A percentile compares a stretch with the other conserved stretches of the same genome.
Evolutionary conservation across 1,139 yeast species (phyloP).

Genomic region (Candida albicans): DNA sequence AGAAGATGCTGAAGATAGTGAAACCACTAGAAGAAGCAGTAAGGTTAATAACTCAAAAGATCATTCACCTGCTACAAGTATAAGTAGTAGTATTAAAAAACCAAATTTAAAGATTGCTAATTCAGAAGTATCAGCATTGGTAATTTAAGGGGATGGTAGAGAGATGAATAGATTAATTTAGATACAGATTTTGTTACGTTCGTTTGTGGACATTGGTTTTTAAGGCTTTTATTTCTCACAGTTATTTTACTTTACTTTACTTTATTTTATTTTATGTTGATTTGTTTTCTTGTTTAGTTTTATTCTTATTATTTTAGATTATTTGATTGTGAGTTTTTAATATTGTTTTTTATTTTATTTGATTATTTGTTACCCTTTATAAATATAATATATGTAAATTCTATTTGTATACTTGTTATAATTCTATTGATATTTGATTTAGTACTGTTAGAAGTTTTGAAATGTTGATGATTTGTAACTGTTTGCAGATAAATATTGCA

Average conservation of each 20-base stretch:
- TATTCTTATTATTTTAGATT: neutral
- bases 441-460: no score
- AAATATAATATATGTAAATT: no score
- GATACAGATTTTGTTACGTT: neutral
- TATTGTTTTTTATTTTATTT: neutral
- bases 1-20: constrained; percentile 17
- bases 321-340: neutral
- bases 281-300: neutral
- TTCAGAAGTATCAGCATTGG: neutral
- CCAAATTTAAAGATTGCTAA: constrained; percentile 5
- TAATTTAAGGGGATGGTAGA: neutral
- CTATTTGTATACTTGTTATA: no score
- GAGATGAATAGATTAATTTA: neutral
- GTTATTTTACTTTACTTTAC: neutral
- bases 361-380: no score
- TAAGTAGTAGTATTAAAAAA: constrained; percentile 4
- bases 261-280: neutral
- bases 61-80: constrained; percentile 5
- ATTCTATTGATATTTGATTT: no score
- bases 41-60: neutral
- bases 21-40: constrained; percentile 3
- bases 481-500: no score
- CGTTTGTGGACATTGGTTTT: neutral
- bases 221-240: no score
- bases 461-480: no score